Conservation (phyloP, 306 rosid genomes). For the Cucumis sativus region Cucumber_9930_V3 NC_026660.2:15011001-15011500, state of each 20-base stretch:
- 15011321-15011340: background rate
- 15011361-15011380: background rate
- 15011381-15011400: too few species aligned
- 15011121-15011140: background rate
- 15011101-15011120: conserved; percentile 13
- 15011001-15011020: conserved; percentile 15
- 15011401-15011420: too few species aligned
- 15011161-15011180: background rate
- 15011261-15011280: background rate
- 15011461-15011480: too few species aligned
- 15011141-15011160: background rate
- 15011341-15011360: background rate
- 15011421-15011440: too few species aligned
- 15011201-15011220: background rate
- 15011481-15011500: too few species aligned
- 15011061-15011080: conserved; percentile 7
- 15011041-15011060: conserved; percentile 13
- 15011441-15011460: too few species aligned
- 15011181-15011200: background rate
- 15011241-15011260: background rate
- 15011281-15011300: background rate
- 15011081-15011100: conserved; percentile 6
- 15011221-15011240: too few species aligned
- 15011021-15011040: conserved; percentile 15
- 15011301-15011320: background rate